These are phyloP conservation scores for Exophiala calicioides DNA, from an alignment of 2,329 filamentous ascomycete species.

Conservation along the genomic window DNA sequence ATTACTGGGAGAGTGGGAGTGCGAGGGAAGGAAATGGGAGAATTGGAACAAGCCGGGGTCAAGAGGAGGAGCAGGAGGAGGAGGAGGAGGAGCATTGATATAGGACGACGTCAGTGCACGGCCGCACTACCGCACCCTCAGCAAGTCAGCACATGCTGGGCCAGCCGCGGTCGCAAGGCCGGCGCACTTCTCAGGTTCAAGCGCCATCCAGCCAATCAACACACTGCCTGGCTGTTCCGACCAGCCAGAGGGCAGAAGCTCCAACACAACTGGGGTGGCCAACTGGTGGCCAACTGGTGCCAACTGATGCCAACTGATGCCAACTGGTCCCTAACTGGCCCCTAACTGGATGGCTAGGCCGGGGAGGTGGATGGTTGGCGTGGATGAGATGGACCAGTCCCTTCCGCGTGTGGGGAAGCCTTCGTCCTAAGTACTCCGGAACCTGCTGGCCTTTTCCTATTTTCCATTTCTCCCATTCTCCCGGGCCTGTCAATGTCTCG, in stretches of 20 bases:
- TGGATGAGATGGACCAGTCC: too few relatives aligned
- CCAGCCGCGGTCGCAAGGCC: constrained; percentile 12
- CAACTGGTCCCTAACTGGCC: too few relatives aligned
- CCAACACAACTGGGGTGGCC: too few relatives aligned
- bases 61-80: constrained; percentile 1
- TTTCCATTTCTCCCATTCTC: too few relatives aligned
- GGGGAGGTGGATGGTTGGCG: too few relatives aligned
- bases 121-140: constrained; percentile 9
- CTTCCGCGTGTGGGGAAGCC: too few relatives aligned
- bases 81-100: constrained; percentile 19
- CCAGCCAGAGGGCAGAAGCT: not conserved
- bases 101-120: constrained; percentile 16
- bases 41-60: not conserved
- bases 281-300: too few relatives aligned
- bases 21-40: constrained; percentile 3
- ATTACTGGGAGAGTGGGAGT: not conserved
- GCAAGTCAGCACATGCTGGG: constrained; percentile 19
- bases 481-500: not conserved
- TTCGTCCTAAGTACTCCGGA: too few relatives aligned
- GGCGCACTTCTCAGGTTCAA: constrained; percentile 17
- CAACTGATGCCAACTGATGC: too few relatives aligned
- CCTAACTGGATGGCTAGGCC: too few relatives aligned
- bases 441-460: too few relatives aligned
- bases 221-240: not conserved
- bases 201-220: constrained; percentile 5